Conservation (phyloP, 129 eudicot species). For the Pittosporum tobira region DNA sequence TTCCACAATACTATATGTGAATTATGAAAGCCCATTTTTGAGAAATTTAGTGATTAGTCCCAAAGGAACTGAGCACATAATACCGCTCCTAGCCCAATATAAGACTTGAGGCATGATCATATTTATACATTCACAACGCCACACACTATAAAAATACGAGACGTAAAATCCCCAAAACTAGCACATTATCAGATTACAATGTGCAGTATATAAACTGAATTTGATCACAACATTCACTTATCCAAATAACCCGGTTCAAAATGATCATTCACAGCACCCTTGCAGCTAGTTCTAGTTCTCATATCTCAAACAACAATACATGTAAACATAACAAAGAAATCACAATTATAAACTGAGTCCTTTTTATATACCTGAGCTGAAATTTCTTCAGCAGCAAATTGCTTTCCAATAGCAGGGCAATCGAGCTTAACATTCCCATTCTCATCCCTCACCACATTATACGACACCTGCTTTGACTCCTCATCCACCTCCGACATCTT, state of each 20-base stretch:
- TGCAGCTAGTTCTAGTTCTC: too few species aligned
- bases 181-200: neutral
- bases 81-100: neutral
- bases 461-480: conserved; percentile 87
- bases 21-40: neutral
- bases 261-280: too few species aligned
- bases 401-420: conserved; percentile 91
- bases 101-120: neutral
- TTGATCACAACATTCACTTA: neutral
- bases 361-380: conserved; percentile 76
- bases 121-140: neutral
- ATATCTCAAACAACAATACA: neutral
- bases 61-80: neutral
- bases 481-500: conserved; percentile 95
- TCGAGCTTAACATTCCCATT: conserved; percentile 94
- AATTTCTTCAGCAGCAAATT: conserved; percentile 93
- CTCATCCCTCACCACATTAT: conserved; percentile 78
- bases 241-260: too few species aligned
- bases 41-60: neutral
- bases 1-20: too few species aligned
- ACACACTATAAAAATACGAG: neutral
- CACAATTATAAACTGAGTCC: neutral
- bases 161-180: neutral
- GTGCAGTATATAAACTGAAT: neutral
- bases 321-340: neutral